Conservation (phyloP, 2,329 filamentous ascomycete genomes). For the Pseudocercospora eumusae region DNA sequence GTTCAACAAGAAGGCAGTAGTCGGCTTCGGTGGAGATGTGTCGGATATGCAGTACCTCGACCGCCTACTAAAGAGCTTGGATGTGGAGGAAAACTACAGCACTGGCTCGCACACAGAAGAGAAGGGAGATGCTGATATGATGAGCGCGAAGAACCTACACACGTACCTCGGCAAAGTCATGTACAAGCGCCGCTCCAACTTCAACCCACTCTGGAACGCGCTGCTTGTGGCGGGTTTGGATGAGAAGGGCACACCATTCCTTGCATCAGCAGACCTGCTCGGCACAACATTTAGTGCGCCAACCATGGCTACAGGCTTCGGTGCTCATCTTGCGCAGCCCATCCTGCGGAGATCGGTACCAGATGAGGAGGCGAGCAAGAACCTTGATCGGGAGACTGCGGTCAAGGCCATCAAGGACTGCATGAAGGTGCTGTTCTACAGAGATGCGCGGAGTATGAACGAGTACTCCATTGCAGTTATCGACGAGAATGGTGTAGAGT, state of each 20-base stretch:
- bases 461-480: slow-evolving; percentile 88
- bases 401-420: slow-evolving; percentile 82
- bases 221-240: slow-evolving; percentile 88
- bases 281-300: slow-evolving; percentile 89
- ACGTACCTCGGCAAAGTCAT: slow-evolving; percentile 95
- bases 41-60: slow-evolving; percentile 99
- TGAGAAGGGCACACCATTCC: slow-evolving; percentile 76
- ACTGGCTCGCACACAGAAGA: slow-evolving; percentile 68
- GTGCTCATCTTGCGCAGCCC: slow-evolving; percentile 87
- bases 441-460: slow-evolving; percentile 90
- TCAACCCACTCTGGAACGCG: slow-evolving; percentile 97
- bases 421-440: slow-evolving; percentile 98
- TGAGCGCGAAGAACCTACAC: slow-evolving; percentile 93
- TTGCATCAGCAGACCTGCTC: slow-evolving; percentile 86
- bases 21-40: slow-evolving; percentile 95
- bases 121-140: slow-evolving; percentile 50
- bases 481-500: slow-evolving; percentile 75
- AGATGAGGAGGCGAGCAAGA: slow-evolving; percentile 74
- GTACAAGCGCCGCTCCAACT: slow-evolving; percentile 90
- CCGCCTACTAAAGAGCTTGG: slow-evolving; percentile 81
- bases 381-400: slow-evolving; percentile 75
- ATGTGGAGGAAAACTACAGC: slow-evolving; percentile 85
- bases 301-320: slow-evolving; percentile 89
- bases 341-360: slow-evolving; percentile 82
- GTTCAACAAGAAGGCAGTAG: slow-evolving; percentile 79